phyloP scores from a whole-genome alignment of 2,329 filamentous ascomycete species.

The Cercospora sojina region DNA sequence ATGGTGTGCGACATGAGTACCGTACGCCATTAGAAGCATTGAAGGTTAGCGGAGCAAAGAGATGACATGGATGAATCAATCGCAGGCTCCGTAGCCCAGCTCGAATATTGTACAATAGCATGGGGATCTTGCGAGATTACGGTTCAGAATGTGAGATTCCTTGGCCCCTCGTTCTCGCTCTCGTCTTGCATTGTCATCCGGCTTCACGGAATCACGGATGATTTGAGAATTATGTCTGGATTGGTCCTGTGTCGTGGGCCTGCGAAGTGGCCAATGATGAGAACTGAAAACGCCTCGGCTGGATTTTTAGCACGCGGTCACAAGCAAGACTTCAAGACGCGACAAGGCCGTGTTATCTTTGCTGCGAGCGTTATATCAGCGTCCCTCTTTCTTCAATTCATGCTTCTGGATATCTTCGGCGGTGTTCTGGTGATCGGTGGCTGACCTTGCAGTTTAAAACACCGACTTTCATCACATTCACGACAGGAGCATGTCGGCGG shows the following conservation, averaged over 20 bases:
- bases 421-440: not conserved
- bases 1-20: not conserved
- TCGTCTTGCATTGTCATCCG: slow-evolving; percentile 6
- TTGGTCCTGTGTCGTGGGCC: not conserved
- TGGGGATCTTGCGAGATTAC: not conserved
- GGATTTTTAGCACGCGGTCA: not conserved
- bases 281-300: not conserved
- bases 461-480: slow-evolving; percentile 3
- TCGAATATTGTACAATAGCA: not conserved
- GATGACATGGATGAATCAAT: not conserved
- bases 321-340: slow-evolving; percentile 6
- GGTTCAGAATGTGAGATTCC: not conserved
- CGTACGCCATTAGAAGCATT: not conserved
- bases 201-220: not conserved
- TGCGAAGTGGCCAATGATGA: not conserved
- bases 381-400: not conserved
- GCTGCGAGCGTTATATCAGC: not conserved
- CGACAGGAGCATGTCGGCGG: slow-evolving; percentile 34
- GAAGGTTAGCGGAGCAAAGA: not conserved
- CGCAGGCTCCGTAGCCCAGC: not conserved
- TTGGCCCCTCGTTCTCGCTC: slow-evolving; percentile 16
- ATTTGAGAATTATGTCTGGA: not conserved
- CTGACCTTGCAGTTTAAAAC: not conserved
- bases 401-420: not conserved
- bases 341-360: not conserved